Conservation (phyloP, 768 basidiomycete genomes). For the Suillus cothurnatus region DNA sequence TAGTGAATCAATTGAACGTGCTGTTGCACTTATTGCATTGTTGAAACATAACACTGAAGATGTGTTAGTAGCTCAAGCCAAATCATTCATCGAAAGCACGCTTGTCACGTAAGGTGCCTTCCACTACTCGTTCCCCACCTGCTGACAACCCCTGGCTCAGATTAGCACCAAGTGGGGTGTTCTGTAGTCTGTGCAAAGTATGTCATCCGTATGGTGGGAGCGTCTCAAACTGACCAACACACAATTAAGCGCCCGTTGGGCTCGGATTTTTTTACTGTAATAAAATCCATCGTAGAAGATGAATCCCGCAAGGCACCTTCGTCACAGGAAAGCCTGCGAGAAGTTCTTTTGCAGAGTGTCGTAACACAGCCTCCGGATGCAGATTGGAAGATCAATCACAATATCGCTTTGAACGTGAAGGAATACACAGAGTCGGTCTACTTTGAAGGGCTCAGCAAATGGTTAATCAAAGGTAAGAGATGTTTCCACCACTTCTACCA, state of each 20-base stretch:
- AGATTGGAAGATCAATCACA: slow-evolving; percentile 52
- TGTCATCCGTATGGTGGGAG: slow-evolving; percentile 8
- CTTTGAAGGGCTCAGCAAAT: slow-evolving; percentile 50
- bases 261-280: slow-evolving; percentile 52
- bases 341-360: slow-evolving; percentile 58
- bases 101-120: slow-evolving; percentile 45
- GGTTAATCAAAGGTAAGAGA: slow-evolving; percentile 58
- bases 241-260: slow-evolving; percentile 45
- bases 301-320: slow-evolving; percentile 35
- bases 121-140: background rate
- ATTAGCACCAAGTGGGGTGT: slow-evolving; percentile 58
- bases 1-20: slow-evolving; percentile 57
- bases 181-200: slow-evolving; percentile 61
- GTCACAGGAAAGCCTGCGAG: slow-evolving; percentile 40
- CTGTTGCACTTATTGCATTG: slow-evolving; percentile 48
- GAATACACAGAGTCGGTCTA: slow-evolving; percentile 61
- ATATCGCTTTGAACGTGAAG: slow-evolving; percentile 58
- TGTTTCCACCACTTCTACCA: background rate
- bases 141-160: slow-evolving; percentile 31
- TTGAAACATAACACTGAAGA: slow-evolving; percentile 57
- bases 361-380: slow-evolving; percentile 49
- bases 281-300: slow-evolving; percentile 48
- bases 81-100: slow-evolving; percentile 53
- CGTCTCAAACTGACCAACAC: slow-evolving; percentile 4
- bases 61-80: slow-evolving; percentile 57